Base-by-base conservation (phyloP, 1,139 yeast species). In the Yamadazyma oceani region DNA sequence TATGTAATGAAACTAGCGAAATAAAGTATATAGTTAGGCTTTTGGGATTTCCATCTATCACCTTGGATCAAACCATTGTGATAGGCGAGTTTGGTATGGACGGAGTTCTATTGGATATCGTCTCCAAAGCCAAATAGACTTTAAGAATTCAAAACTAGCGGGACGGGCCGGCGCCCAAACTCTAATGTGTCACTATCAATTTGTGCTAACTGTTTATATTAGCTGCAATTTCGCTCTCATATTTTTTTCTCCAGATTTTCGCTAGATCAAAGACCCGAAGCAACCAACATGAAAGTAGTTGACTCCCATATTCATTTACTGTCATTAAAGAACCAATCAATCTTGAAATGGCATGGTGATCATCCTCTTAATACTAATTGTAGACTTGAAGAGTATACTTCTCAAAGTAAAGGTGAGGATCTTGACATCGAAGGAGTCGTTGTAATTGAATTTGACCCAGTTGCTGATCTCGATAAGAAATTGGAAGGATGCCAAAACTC, bases 241-340 rank as follows among this genome's bases (percentile, higher is more conserved):
- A 8, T 10, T 21, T 21, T 21, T 8, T 21, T 21, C 23, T 8
- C 23, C 10, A 21, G 23, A 21, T 21, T 21, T 21, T n/a, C n/a
- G n/a, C n/a, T n/a, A n/a, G n/a, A n/a, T n/a, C n/a, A n/a, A n/a
- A n/a, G n/a, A n/a, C n/a, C n/a, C n/a, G n/a, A n/a, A 19, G 8
- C 21, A 24, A 24, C 26, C 11, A 11, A 12, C 6, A 47, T 45
- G 50, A 45, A 45, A 26, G 36, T 49, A 0, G 31, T 46, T 12
- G 54, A 50, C 28, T 41, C 52, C 12, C 54, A 50, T 31, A 46
- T 50, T 17, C 54, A 50, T 32, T 12, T 50, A 8, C 48, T 42
- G 46, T 32, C 49, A 5, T 34, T 46, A 3, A 26, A 26, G 21
- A 45, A 50, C 44, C 51, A 46, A 28, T 14, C 29, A 1, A 21